Conservation (phyloP, 2,329 filamentous ascomycete species). For the Alternaria solani region DNA sequence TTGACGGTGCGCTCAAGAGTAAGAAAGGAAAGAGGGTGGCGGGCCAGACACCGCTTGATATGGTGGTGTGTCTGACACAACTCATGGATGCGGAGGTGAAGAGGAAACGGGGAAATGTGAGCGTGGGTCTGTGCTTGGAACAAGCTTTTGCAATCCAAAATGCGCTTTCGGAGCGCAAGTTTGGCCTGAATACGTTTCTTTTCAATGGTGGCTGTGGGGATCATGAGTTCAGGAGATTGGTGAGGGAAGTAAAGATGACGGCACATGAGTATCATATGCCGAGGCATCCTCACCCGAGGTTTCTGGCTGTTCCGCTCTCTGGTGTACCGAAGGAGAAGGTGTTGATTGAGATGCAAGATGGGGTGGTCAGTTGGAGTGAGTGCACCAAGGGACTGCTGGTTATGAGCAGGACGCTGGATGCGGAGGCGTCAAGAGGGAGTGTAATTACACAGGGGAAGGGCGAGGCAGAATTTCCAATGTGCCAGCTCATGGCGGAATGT, state of each 20-base stretch:
- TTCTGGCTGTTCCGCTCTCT: not conserved
- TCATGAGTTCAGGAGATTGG: not conserved
- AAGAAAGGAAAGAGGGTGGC: constrained; percentile 25
- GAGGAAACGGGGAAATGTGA: constrained; percentile 24
- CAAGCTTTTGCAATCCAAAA: constrained; percentile 20
- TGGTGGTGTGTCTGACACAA: constrained; percentile 27
- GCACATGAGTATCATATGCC: not conserved
- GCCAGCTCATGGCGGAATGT: constrained; percentile 11
- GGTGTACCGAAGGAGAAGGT: not conserved
- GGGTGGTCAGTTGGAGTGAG: constrained; percentile 7
- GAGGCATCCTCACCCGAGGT: not conserved
- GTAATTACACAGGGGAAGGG: not conserved
- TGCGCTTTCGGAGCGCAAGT: constrained; percentile 11
- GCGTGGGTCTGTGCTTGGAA: constrained; percentile 22
- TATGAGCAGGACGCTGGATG: constrained; percentile 3
- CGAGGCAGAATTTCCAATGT: constrained; percentile 2
- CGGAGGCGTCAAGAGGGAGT: not conserved
- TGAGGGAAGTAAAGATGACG: constrained; percentile 22
- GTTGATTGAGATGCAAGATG: constrained; percentile 1
- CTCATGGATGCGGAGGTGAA: constrained; percentile 24
- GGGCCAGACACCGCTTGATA: constrained; percentile 27
- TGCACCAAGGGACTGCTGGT: not conserved
- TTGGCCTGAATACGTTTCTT: constrained; percentile 29
- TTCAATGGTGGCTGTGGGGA: not conserved
- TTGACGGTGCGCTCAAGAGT: constrained; percentile 24